Base-by-base conservation (phyloP, 768 basidiomycete genomes). In the Mycena epipterygia region DNA sequence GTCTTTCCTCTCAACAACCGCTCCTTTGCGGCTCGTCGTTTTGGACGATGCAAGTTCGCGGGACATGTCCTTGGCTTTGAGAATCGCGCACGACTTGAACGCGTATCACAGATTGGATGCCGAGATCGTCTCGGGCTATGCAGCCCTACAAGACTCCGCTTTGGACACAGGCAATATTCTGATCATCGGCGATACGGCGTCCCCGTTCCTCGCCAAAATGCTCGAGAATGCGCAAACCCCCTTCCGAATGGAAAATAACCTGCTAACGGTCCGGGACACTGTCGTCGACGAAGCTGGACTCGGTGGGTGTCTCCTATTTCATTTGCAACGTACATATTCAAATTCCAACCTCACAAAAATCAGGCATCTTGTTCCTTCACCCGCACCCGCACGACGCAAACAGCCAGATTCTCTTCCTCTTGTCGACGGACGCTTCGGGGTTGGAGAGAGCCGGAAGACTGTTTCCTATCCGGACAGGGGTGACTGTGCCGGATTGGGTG, bases 401-500 rank as follows among this genome's bases (percentile, higher is more conserved):
- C 25, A 71, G 39, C 57, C 70, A 64, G 67, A 83, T 77, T 73
- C 79, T 95, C 9, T 89, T 95, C 73, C 79, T 96, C 29, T 81
- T 90, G 17, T 89, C 88, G 19, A 87, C 88, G 5, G 89, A 91
- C 71, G 72, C 74, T 0, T 73, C 78, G 1, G 91, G 90, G 3
- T 82, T 95, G 5, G 96, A 97, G 78, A 84, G 90, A 61, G 89
- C 87, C 1, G 78, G 86, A 2, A 87, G 92, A 51, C 80, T 96
- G n/a, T 93, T 97, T 76, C 95, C 96, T 5, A 87, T 94, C 29
- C 89, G 96, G 23, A 97, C 95, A 2, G 95, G 95, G 5, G 84
- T 95, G 3, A 79, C 89, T 12, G 85, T 88, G 1, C 93, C 95
- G 1, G 93, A 95, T 74, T 97, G 95, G 94, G 74, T 95, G 8